Conservation (phyloP, 192 early-diverging fungal species). For the Coemansia sp. region DNA sequence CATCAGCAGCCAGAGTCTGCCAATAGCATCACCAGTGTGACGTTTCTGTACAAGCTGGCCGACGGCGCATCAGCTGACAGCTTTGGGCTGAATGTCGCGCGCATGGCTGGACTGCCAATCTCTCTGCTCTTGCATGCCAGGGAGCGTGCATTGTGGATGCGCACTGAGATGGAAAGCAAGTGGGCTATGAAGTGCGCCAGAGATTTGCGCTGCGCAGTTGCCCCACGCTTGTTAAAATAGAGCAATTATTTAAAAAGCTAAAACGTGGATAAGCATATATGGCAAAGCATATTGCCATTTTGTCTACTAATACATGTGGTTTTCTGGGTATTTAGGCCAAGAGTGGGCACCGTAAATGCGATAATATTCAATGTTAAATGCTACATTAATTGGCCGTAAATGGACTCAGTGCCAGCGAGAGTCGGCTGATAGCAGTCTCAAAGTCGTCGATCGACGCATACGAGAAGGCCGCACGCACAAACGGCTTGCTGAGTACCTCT, state of each 20-base stretch:
- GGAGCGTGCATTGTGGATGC: conserved; percentile 68
- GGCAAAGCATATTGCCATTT: no score
- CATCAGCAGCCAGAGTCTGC: conserved; percentile 62
- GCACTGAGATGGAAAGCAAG: conserved; percentile 43
- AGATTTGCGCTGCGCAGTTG: conserved; percentile 18
- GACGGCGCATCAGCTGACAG: conserved; percentile 83
- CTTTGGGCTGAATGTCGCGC: conserved; percentile 96
- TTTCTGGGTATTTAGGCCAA: no score
- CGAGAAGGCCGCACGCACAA: conserved; percentile 68
- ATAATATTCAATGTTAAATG: no score
- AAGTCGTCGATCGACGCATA: conserved; percentile 61
- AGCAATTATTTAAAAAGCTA: no score
- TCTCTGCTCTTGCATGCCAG: conserved; percentile 68
- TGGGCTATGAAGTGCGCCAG: conserved; percentile 22
- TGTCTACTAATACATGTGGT: not conserved
- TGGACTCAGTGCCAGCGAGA: conserved; percentile 57
- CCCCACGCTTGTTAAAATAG: conserved; percentile 17
- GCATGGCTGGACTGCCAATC: conserved; percentile 82
- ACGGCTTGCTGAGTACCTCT: conserved; percentile 51
- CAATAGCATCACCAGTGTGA: conserved; percentile 67
- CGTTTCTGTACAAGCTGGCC: conserved; percentile 90
- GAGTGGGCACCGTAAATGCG: no score
- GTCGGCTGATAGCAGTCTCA: conserved; percentile 59
- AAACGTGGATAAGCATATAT: no score
- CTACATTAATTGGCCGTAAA: conserved; percentile 9